These are phyloP conservation scores for Spinellus fusiger DNA, from an alignment of 192 early-diverging fungal genomes.

Conservation along the genomic window DNA sequence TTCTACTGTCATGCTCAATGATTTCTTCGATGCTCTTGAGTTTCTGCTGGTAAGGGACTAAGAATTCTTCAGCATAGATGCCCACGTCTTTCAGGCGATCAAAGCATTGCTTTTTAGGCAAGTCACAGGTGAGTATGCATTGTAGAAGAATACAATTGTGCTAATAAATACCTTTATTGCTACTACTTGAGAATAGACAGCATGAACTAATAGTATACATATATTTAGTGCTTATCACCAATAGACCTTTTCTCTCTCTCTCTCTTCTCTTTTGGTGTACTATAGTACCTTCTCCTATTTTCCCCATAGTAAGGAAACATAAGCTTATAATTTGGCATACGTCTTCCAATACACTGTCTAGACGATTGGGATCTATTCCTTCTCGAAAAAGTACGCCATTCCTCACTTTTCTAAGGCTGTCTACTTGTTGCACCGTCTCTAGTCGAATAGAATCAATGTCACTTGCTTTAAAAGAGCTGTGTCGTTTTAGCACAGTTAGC, in stretches of 20 bases:
- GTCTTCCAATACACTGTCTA: constrained; percentile 66
- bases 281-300: constrained; percentile 58
- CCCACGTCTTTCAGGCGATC: constrained; percentile 55
- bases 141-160: background rate
- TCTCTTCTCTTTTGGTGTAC: background rate
- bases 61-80: constrained; percentile 44
- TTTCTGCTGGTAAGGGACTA: constrained; percentile 56
- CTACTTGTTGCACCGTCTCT: constrained; percentile 40
- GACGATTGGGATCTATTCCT: constrained; percentile 29
- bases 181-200: constrained; percentile 27
- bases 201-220: constrained; percentile 11
- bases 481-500: constrained; percentile 64
- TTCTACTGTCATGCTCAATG: constrained; percentile 44
- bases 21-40: constrained; percentile 54
- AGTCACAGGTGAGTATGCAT: background rate
- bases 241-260: background rate
- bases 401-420: constrained; percentile 29
- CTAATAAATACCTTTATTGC: constrained; percentile 17
- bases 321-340: constrained; percentile 69
- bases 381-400: constrained; percentile 11
- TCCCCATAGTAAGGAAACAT: constrained; percentile 69
- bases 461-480: constrained; percentile 57
- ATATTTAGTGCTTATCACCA: background rate
- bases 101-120: constrained; percentile 50
- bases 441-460: constrained; percentile 57